Base-by-base conservation (phyloP, 139 green algal genomes). In the Gonium pectorale region DNA sequence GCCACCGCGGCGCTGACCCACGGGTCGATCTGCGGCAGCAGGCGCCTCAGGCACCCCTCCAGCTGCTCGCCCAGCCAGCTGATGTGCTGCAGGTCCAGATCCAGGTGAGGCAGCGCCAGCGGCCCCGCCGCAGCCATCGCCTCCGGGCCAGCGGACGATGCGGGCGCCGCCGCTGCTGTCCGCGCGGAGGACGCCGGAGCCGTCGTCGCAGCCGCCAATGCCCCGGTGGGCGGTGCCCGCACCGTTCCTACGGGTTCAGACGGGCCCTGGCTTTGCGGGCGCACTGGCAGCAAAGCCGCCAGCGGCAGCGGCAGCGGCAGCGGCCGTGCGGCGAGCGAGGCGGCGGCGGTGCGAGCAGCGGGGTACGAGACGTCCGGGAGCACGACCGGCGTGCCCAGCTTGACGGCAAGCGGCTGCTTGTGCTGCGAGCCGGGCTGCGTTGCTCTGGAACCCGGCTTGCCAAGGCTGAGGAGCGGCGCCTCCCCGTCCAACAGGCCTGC, bases 1-100 rank as follows among this genome's bases (percentile, higher is more conserved):
- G 54, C 52, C 67, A 67, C 35, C 64, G 78, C 78, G n/a, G 63
- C 62, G 24, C 31, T 33, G 38, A 66, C 62, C 38, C 38, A 29
- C 26, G 62, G 62, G 44, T 75, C 43, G 27, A 84, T 33, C 78
- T 51, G n/a, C 31, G 78, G 78, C 78, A 74, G 24, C 78, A 84
- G 44, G 17, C 78, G 78, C 60, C 63, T 43, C 44, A 75, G 27
- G 35, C 63, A 67, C 33, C 17, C 15, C 44, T 84, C 62, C 35
- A 84, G 46, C 31, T 64, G 78, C 5, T 52, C 78, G 33, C 27
- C 5, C 62, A 84, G 63, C 62, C 75, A 82, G 59, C 75, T 60
- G 59, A 82, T 60, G 54, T 82, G 75, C 15, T 51, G 24, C 40
- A 82, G 59, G 35, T 82, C 75, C 75, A 82, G 59, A 80, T 67